Conservation (phyloP, 768 basidiomycete species). For the Pluteus cervinus region DNA sequence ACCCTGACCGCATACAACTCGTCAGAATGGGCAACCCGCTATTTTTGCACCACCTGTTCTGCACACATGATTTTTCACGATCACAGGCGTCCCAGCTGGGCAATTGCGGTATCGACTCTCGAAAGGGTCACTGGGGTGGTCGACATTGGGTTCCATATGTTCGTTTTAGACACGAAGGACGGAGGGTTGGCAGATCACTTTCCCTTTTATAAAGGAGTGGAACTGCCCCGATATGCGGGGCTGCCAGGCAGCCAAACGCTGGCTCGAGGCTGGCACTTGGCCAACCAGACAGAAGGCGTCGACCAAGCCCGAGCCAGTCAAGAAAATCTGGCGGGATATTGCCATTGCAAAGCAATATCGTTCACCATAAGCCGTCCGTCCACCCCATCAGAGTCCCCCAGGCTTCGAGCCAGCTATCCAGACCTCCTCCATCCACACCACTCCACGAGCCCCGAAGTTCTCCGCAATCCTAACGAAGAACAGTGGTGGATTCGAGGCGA, state of each 20-base stretch:
- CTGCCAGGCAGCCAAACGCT: constrained; percentile 13
- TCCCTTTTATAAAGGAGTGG: constrained; percentile 9
- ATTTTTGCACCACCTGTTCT: constrained; percentile 23
- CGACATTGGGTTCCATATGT: constrained; percentile 17
- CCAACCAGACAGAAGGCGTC: not conserved
- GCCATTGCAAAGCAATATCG: constrained; percentile 19
- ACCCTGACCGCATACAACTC: constrained; percentile 18
- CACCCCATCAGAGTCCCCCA: constrained; percentile 12
- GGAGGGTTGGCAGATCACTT: constrained; percentile 25
- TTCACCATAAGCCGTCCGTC: constrained; percentile 20
- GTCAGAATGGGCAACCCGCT: constrained; percentile 14
- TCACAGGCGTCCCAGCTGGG: constrained; percentile 13
- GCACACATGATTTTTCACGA: constrained; percentile 19
- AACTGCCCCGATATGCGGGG: constrained; percentile 14
- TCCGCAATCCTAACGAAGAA: constrained; percentile 16
- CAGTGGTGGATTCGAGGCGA: constrained; percentile 24
- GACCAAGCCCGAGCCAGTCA: constrained; percentile 1
- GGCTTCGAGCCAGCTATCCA: constrained; percentile 17
- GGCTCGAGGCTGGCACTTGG: constrained; percentile 16
- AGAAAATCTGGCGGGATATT: constrained; percentile 15
- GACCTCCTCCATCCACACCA: constrained; percentile 19
- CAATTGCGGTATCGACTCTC: constrained; percentile 20
- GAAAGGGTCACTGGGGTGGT: constrained; percentile 19
- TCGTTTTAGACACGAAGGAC: constrained; percentile 23
- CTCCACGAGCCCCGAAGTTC: constrained; percentile 15